phyloP scores from a whole-genome alignment of 257 asterid species.

The Ocimum tenuiflorum region DNA sequence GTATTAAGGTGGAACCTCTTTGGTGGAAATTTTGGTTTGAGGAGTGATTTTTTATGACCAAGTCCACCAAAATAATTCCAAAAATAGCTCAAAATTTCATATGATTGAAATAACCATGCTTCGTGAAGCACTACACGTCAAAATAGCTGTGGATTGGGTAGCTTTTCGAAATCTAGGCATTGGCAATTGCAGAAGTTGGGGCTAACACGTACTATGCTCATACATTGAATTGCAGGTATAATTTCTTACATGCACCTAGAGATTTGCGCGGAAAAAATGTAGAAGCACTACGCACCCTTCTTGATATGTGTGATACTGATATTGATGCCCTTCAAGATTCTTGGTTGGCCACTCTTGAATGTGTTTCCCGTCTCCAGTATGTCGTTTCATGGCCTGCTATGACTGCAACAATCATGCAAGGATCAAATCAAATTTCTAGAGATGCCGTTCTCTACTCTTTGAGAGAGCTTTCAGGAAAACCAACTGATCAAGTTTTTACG shows the following conservation, averaged over 20 bases:
- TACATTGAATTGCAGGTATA: constrained; percentile 57
- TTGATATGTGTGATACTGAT: constrained; percentile 66
- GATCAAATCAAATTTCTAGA: constrained; percentile 80
- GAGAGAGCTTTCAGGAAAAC: constrained; percentile 88
- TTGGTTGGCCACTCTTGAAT: constrained; percentile 84
- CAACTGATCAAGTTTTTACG: constrained; percentile 76
- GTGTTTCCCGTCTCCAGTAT: constrained; percentile 95
- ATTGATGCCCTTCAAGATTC: constrained; percentile 80
- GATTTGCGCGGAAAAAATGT: constrained; percentile 92
- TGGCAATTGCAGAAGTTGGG: constrained; percentile 4
- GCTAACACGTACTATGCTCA: constrained; percentile 8
- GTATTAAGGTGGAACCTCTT: neutral
- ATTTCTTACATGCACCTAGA: constrained; percentile 86
- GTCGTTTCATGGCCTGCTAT: constrained; percentile 75
- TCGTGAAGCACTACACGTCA: neutral
- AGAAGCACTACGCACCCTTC: constrained; percentile 85
- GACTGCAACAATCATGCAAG: constrained; percentile 87
- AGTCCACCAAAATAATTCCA: neutral
- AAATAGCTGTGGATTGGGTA: neutral
- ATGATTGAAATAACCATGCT: neutral
- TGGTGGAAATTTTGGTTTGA: neutral
- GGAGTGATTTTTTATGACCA: neutral
- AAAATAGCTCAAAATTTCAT: neutral
- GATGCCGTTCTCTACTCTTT: constrained; percentile 77
- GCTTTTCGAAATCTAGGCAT: neutral